Conservation (phyloP, 169 alveolate species). For the Plasmodium yoelii region DNA sequence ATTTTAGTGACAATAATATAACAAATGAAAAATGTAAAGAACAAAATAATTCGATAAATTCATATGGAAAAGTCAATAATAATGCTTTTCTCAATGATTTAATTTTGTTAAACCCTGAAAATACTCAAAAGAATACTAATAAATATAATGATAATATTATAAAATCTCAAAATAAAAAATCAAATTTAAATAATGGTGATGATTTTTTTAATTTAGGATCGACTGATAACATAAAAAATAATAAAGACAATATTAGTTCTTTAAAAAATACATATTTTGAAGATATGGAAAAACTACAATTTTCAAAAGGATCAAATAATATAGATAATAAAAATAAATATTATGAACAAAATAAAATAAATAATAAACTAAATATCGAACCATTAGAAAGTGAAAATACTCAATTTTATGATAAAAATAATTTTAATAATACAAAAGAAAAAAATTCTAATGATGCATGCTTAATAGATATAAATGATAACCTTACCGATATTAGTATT, state of each 20-base stretch:
- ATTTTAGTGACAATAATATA: no score
- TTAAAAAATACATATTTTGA: not conserved
- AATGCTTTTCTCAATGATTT: no score
- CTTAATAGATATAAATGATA: constrained; percentile 20
- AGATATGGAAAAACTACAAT: not conserved
- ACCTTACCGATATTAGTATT: not conserved
- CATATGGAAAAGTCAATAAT: no score
- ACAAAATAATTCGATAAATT: no score
- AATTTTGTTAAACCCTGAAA: no score
- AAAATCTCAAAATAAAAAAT: no score
- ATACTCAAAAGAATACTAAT: not conserved
- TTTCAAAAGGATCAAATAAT: not conserved
- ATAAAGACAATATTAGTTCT: not conserved
- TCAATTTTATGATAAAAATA: not conserved
- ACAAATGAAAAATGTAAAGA: no score
- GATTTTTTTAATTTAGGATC: not conserved
- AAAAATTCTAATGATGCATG: not conserved
- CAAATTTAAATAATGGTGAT: not conserved
- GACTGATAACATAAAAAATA: not conserved
- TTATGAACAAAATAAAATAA: not conserved
- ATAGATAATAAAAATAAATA: constrained; percentile 21
- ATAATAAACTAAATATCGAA: not conserved
- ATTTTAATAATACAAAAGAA: not conserved
- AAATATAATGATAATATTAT: not conserved
- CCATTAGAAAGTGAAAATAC: not conserved